Percentiles rank a stretch among this genome's conserved stretches.
Conservation (phyloP, 345 rosid species). For the Clausena lansium region DNA sequence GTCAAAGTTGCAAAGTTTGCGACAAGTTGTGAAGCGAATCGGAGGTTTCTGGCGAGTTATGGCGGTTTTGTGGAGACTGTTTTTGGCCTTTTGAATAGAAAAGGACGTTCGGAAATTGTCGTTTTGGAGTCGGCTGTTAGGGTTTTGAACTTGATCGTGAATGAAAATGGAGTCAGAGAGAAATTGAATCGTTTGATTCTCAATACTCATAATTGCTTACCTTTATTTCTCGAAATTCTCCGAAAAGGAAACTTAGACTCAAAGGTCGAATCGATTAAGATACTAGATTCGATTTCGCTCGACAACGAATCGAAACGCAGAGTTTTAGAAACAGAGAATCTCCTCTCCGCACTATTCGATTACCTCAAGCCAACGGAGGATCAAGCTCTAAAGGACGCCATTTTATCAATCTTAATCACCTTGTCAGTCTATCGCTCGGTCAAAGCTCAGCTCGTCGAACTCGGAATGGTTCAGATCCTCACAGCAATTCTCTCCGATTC, state of each 20-base stretch:
- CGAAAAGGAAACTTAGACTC: constrained; percentile 25
- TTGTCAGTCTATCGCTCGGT: constrained; percentile 31
- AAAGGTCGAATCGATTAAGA: constrained; percentile 30
- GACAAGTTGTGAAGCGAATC: constrained; percentile 29
- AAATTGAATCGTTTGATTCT: constrained; percentile 21
- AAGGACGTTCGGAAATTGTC: constrained; percentile 6
- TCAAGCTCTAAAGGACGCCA: constrained; percentile 27
- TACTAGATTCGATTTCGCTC: constrained; percentile 36
- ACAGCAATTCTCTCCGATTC: constrained; percentile 23
- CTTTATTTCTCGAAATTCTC: constrained; percentile 30
- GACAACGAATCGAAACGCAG: constrained; percentile 32
- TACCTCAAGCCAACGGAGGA: constrained; percentile 19
- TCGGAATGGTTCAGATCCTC: constrained; percentile 32
- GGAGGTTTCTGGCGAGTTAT: constrained; percentile 28
- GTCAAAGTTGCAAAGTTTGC: constrained; percentile 24
- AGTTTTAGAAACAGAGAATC: constrained; percentile 29
- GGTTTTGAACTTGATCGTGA: constrained; percentile 29
- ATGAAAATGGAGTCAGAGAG: constrained; percentile 22
- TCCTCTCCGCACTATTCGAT: constrained; percentile 28
- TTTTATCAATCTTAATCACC: constrained; percentile 31
- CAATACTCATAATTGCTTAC: constrained; percentile 16
- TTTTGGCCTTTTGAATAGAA: constrained; percentile 22
- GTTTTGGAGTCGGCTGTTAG: constrained; percentile 28
- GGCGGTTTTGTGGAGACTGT: constrained; percentile 35
- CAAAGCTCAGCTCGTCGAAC: constrained; percentile 31